phyloP scores from a whole-genome alignment of 129 eudicot genomes.

The Erigeron canadensis region DNA sequence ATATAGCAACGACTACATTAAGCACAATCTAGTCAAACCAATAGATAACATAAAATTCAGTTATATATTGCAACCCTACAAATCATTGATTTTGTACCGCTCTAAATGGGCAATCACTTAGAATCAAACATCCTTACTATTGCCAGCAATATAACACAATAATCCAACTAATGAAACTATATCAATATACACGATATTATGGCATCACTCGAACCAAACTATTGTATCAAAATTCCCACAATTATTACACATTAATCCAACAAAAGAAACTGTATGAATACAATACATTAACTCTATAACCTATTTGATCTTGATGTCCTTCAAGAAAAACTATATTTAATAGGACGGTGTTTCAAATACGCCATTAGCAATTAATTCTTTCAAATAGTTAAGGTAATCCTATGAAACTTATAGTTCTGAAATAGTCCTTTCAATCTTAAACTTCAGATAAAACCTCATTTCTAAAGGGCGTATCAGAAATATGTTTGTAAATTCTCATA shows the following conservation, averaged over 20 bases:
- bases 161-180: too few species aligned
- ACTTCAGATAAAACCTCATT: too few species aligned
- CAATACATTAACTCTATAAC: too few species aligned
- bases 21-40: constrained; percentile 13
- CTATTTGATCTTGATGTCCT: neutral
- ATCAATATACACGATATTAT: too few species aligned
- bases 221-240: too few species aligned
- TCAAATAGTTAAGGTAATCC: neutral
- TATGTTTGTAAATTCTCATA: too few species aligned
- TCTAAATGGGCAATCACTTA: neutral
- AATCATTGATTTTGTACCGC: neutral
- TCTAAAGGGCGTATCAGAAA: too few species aligned
- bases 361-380: neutral
- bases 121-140: neutral
- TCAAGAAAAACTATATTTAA: constrained; percentile 3
- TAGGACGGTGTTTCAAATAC: neutral
- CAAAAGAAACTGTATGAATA: too few species aligned
- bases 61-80: neutral
- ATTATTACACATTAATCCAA: too few species aligned
- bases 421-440: too few species aligned
- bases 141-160: neutral
- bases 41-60: constrained; percentile 6
- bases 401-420: neutral
- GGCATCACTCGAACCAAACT: too few species aligned
- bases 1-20: constrained; percentile 76